These are phyloP conservation scores for Phytophthora hybrid DNA, from an alignment of 352 stramenopile genomes.

Conservation along the genomic window DNA sequence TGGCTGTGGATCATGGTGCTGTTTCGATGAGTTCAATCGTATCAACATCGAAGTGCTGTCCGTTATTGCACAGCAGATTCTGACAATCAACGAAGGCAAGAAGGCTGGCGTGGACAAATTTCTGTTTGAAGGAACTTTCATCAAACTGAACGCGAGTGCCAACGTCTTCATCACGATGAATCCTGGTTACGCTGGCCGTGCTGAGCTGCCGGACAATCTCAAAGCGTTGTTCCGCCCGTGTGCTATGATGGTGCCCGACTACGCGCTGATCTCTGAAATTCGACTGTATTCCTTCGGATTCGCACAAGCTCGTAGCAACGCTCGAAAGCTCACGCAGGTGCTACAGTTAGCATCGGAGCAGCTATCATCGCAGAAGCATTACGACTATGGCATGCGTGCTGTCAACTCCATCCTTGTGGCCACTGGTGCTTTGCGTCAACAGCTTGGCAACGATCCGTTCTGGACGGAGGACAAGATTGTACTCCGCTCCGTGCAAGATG, in stretches of 20 bases:
- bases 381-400: conserved; percentile 96
- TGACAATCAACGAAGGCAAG: conserved; percentile 94
- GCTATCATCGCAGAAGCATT: conserved; percentile 94
- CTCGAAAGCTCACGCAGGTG: conserved; percentile 94
- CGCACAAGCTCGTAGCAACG: conserved; percentile 87
- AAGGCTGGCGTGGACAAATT: conserved; percentile 92
- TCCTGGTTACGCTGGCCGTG: conserved; percentile 95
- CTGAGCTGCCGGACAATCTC: conserved; percentile 94
- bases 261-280: conserved; percentile 95
- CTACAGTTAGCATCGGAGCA: conserved; percentile 95
- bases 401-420: conserved; percentile 96
- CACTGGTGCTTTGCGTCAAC: conserved; percentile 90
- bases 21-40: conserved; percentile 96
- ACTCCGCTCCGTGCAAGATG: conserved; percentile 92
- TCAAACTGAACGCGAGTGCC: conserved; percentile 92
- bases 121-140: conserved; percentile 94
- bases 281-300: conserved; percentile 95
- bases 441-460: conserved; percentile 89
- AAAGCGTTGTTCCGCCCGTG: conserved; percentile 95
- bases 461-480: conserved; percentile 94
- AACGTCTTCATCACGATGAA: conserved; percentile 98
- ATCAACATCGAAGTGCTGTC: conserved; percentile 96
- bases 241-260: conserved; percentile 97
- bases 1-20: conserved; percentile 93
- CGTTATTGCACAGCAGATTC: conserved; percentile 95